phyloP scores from a whole-genome alignment of 2,329 filamentous ascomycete genomes.

The Hypoxylon rubiginosum region DNA sequence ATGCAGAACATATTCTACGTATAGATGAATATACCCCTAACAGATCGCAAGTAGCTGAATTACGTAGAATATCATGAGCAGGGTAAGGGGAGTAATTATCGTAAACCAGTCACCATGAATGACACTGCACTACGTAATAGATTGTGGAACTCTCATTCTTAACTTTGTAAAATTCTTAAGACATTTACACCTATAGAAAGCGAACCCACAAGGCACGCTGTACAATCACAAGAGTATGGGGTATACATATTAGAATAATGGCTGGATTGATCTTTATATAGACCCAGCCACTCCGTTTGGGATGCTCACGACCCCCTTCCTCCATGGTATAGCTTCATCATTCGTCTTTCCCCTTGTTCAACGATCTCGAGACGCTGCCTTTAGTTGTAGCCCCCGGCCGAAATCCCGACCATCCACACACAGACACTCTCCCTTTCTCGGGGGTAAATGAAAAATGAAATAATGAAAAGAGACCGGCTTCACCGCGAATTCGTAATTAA shows the following conservation, averaged over 20 bases:
- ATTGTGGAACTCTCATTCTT: neutral
- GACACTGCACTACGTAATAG: too few species aligned
- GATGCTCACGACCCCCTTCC: conserved; percentile 30
- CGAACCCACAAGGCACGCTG: conserved; percentile 15
- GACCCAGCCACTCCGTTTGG: conserved; percentile 38
- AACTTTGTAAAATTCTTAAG: neutral
- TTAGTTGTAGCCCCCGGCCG: conserved; percentile 34
- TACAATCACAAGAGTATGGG: conserved; percentile 28
- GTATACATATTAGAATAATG: conserved; percentile 41
- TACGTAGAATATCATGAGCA: too few species aligned
- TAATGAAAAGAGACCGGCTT: conserved; percentile 49
- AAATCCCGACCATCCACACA: conserved; percentile 44
- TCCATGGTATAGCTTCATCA: conserved; percentile 43
- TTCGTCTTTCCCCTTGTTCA: conserved; percentile 37
- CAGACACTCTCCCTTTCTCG: conserved; percentile 44
- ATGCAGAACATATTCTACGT: neutral
- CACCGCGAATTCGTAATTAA: conserved; percentile 62
- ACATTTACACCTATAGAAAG: conserved; percentile 15
- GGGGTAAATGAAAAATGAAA: conserved; percentile 48
- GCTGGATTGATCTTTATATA: conserved; percentile 41
- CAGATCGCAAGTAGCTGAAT: too few species aligned
- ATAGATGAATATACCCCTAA: too few species aligned
- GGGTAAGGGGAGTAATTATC: too few species aligned
- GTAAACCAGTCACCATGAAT: too few species aligned
- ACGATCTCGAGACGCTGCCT: conserved; percentile 27